phyloP scores from a whole-genome alignment of 73 alveolate species.

The Tetrahymena thermophila region DNA sequence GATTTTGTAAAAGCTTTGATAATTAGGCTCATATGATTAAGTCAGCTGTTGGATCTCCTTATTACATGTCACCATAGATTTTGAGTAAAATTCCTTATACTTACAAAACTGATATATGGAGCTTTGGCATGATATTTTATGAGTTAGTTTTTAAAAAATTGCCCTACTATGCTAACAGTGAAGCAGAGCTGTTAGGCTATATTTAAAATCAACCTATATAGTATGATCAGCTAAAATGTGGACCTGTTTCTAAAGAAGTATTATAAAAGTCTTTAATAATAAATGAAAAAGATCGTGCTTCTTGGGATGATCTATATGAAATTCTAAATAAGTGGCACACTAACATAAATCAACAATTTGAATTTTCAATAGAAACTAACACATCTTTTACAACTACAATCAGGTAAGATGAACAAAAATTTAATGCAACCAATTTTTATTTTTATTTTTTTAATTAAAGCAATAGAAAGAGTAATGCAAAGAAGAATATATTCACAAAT shows the following conservation, averaged over 20 bases:
- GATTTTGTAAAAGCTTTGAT: conserved; percentile 37
- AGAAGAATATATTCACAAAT: background rate
- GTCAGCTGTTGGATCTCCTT: conserved; percentile 63
- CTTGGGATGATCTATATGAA: background rate
- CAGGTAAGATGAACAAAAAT: background rate
- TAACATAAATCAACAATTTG: background rate
- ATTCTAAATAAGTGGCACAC: background rate
- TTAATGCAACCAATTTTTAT: background rate
- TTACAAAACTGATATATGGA: conserved; percentile 66
- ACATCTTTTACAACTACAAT: background rate
- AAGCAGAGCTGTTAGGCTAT: background rate
- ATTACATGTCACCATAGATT: conserved; percentile 72
- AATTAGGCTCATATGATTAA: conserved; percentile 18
- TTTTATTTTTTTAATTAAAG: background rate
- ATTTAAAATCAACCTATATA: background rate
- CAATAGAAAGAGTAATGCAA: background rate
- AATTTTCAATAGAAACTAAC: background rate
- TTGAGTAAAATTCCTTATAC: conserved; percentile 69
- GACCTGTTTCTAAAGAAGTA: background rate
- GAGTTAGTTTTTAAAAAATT: background rate
- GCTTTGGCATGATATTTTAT: background rate
- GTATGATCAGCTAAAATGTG: background rate
- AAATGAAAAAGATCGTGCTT: background rate
- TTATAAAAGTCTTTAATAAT: background rate
- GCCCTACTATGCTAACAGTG: background rate